A percentile compares a stretch with the other conserved stretches of the same genome.
These are phyloP conservation scores for Urtica urens DNA, from an alignment of 306 rosid species.

Conservation along the genomic window DNA sequence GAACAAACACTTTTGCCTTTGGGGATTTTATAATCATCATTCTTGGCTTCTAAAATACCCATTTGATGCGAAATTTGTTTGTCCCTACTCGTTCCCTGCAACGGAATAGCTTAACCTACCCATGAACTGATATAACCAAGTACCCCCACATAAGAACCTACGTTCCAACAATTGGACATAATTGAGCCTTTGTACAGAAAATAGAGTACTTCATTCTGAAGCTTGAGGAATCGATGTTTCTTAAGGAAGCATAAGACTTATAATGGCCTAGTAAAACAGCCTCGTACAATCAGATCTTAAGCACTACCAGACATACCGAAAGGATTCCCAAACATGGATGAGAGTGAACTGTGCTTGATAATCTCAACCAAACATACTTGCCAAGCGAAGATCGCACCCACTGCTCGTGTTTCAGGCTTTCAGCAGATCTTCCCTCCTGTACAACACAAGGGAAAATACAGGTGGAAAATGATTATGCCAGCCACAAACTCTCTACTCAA, in stretches of 20 bases:
- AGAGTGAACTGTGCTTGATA: background rate
- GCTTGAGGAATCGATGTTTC: background rate
- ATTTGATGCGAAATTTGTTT: too few relatives aligned
- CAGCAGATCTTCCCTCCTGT: constrained; percentile 94
- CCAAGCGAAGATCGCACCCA: constrained; percentile 32
- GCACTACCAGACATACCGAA: constrained; percentile 35
- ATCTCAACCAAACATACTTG: constrained; percentile 39
- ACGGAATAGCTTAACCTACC: too few relatives aligned
- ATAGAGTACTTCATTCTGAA: constrained; percentile 3
- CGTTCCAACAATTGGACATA: background rate
- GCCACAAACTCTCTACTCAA: constrained; percentile 83
- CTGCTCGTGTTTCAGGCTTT: constrained; percentile 51
- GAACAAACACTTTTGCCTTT: too few relatives aligned
- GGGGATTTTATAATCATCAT: too few relatives aligned
- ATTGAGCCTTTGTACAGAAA: background rate
- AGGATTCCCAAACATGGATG: too few relatives aligned
- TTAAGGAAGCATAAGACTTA: constrained; percentile 16
- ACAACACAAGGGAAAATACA: constrained; percentile 99
- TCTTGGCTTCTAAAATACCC: too few relatives aligned
- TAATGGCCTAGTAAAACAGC: constrained; percentile 24
- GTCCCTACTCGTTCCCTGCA: too few relatives aligned
- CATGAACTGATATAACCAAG: too few relatives aligned
- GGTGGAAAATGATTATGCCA: constrained; percentile 99
- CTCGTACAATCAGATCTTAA: constrained; percentile 21
- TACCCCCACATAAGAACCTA: too few relatives aligned